Evolutionary conservation across 2,329 filamentous ascomycete species (phyloP).

Genomic region (Cytospora chrysosperma): DNA sequence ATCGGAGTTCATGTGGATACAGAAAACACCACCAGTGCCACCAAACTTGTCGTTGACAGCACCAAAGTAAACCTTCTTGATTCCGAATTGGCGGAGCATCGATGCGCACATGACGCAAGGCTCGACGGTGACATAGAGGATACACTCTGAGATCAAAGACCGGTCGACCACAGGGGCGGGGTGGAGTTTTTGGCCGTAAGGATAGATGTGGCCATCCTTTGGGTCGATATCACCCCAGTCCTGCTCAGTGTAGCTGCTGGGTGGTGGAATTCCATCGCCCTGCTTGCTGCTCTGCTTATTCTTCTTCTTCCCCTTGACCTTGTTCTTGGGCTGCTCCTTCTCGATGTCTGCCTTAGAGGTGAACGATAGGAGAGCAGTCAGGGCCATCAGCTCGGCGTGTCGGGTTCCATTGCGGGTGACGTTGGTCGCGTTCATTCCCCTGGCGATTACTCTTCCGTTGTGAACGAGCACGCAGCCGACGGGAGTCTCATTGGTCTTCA

Average conservation of each 20-base stretch:
- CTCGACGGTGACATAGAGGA: slow-evolving; percentile 95
- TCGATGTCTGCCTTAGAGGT: slow-evolving; percentile 35
- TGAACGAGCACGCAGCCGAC: slow-evolving; percentile 94
- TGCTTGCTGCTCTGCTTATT: slow-evolving; percentile 27
- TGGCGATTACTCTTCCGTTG: slow-evolving; percentile 74
- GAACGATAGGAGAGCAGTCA: slow-evolving; percentile 57
- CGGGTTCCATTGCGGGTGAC: slow-evolving; percentile 85
- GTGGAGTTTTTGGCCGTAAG: slow-evolving; percentile 60
- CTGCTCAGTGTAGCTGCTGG: slow-evolving; percentile 36
- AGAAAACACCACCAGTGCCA: slow-evolving; percentile 90
- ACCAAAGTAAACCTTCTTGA: slow-evolving; percentile 90
- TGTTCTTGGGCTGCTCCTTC: slow-evolving; percentile 27
- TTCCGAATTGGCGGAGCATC: slow-evolving; percentile 80
- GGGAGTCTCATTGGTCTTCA: slow-evolving; percentile 86
- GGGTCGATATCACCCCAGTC: slow-evolving; percentile 54
- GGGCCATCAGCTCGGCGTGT: slow-evolving; percentile 92
- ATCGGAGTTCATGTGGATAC: slow-evolving; percentile 68
- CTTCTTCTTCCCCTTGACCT: slow-evolving; percentile 18
- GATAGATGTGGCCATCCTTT: slow-evolving; percentile 55
- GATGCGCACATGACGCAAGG: slow-evolving; percentile 99
- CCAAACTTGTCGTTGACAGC: slow-evolving; percentile 97
- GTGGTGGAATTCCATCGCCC: slow-evolving; percentile 22
- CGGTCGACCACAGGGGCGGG: slow-evolving; percentile 59
- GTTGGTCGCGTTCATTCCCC: slow-evolving; percentile 97
- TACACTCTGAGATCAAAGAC: slow-evolving; percentile 66